A percentile compares a stretch with the other conserved stretches of the same genome.
phyloP scores from a whole-genome alignment of 345 rosid species.

The Anastatica hierochuntica region DNA sequence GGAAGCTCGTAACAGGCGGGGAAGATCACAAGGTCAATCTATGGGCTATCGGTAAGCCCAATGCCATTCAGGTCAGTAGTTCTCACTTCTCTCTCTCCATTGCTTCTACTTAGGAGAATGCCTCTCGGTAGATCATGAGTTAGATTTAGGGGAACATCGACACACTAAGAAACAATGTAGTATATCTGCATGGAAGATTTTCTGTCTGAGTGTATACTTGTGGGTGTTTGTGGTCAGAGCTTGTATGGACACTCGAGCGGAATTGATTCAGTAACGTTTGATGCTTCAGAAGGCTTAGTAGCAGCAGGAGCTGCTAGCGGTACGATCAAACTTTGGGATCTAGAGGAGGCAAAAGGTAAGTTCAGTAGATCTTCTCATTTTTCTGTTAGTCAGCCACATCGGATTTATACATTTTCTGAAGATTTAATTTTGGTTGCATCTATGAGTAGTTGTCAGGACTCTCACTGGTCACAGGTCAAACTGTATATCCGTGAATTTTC shows the following conservation, averaged over 20 bases:
- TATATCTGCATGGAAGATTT: background rate
- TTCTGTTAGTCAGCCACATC: background rate
- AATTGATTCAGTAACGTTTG: constrained; percentile 90
- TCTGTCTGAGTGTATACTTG: constrained; percentile 9
- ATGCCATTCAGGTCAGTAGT: constrained; percentile 88
- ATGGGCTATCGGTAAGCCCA: constrained; percentile 99
- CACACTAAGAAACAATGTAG: background rate
- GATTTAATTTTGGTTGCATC: constrained; percentile 4
- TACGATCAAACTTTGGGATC: constrained; percentile 95
- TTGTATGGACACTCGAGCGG: constrained; percentile 93
- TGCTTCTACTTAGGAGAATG: background rate
- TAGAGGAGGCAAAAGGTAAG: constrained; percentile 94
- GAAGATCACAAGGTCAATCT: constrained; percentile 98
- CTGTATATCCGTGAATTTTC: constrained; percentile 88
- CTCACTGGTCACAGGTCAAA: constrained; percentile 97
- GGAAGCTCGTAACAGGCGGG: constrained; percentile 95
- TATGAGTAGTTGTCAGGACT: constrained; percentile 72
- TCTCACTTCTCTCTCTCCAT: constrained; percentile 12
- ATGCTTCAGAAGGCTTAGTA: constrained; percentile 76
- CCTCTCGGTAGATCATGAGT: background rate
- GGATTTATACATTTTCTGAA: background rate
- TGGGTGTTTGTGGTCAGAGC: constrained; percentile 45
- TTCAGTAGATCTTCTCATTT: background rate
- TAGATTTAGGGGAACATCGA: background rate
- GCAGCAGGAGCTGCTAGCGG: constrained; percentile 99